Evolutionary conservation across 2,329 filamentous ascomycete species (phyloP).

Genomic region (Epichloe typhina): DNA sequence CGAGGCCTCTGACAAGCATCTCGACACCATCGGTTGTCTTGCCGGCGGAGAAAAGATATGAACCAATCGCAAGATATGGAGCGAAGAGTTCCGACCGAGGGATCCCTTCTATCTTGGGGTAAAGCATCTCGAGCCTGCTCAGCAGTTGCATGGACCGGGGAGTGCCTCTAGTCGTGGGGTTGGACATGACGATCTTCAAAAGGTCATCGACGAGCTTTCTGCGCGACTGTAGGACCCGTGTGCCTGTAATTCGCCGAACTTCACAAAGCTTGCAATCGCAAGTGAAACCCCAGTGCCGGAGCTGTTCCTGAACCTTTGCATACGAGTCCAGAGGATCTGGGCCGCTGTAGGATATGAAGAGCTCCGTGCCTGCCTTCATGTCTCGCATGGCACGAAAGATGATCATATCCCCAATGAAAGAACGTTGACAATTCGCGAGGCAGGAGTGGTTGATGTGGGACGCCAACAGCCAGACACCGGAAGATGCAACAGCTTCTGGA

Average conservation of each 20-base stretch:
- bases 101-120: background rate
- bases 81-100: background rate
- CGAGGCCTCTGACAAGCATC: background rate
- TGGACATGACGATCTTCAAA: background rate
- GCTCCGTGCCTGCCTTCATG: slow-evolving; percentile 30
- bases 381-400: slow-evolving; percentile 33
- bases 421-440: slow-evolving; percentile 28
- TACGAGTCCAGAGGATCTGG: background rate
- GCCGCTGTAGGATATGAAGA: slow-evolving; percentile 20
- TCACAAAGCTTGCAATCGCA: background rate
- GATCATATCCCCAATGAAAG: slow-evolving; percentile 42
- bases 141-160: background rate
- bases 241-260: background rate
- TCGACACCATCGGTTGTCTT: background rate
- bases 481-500: no score
- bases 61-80: background rate
- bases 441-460: slow-evolving; percentile 42
- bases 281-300: background rate
- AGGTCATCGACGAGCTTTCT: background rate
- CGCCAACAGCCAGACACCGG: slow-evolving; percentile 33
- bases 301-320: background rate
- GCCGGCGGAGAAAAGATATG: background rate
- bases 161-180: background rate
- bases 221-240: background rate
- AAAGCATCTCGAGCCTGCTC: background rate